These are phyloP conservation scores for Globisporangium spinosum DNA, from an alignment of 352 stramenopile genomes.

Conservation along the genomic window DNA sequence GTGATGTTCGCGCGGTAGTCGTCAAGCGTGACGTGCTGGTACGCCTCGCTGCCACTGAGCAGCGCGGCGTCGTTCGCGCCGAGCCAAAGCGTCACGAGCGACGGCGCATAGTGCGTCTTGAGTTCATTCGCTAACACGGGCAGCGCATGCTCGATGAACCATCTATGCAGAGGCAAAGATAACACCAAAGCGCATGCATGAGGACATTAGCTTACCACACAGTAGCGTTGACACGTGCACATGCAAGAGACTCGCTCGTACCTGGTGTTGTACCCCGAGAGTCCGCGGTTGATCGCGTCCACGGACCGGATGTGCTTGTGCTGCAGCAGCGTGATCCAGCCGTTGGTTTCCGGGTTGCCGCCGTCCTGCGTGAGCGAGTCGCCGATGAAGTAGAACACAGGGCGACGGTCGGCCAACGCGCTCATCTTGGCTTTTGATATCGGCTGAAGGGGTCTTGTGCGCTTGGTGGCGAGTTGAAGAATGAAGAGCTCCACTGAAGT, in stretches of 20 bases:
- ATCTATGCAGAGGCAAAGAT: conserved; percentile 22
- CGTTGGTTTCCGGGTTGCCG: conserved; percentile 29
- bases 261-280: conserved; percentile 53
- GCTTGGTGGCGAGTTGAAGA: not conserved
- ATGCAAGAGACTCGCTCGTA: not conserved
- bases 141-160: conserved; percentile 42
- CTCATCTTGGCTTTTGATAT: not conserved
- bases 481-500: not conserved
- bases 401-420: conserved; percentile 12
- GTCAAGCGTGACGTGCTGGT: conserved; percentile 47
- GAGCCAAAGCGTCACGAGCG: conserved; percentile 63
- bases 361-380: conserved; percentile 68
- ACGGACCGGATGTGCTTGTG: conserved; percentile 48
- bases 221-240: not conserved
- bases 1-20: conserved; percentile 42
- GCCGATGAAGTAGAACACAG: conserved; percentile 41
- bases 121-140: conserved; percentile 39
- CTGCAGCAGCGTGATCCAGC: conserved; percentile 47
- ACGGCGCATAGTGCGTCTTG: conserved; percentile 23
- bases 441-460: conserved; percentile 1
- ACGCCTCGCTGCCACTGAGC: conserved; percentile 12
- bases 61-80: conserved; percentile 68
- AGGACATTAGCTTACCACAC: not conserved
- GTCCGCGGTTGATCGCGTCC: conserved; percentile 55
- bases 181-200: not conserved